Base-by-base conservation (phyloP, 805 yeast genomes). In the Cyberlindnera subsufficiens region DNA sequence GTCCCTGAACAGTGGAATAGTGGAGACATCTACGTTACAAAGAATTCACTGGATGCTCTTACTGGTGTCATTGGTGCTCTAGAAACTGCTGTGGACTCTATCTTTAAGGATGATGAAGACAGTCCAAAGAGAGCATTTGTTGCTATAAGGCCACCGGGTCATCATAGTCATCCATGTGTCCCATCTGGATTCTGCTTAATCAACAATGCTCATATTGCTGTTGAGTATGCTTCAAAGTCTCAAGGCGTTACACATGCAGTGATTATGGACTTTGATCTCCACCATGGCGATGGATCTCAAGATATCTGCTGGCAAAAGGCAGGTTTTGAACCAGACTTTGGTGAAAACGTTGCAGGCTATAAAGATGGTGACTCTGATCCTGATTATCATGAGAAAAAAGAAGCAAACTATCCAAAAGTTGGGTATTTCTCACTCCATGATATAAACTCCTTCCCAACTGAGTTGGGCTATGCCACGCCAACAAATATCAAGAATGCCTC, bases 281-380 rank as follows among this genome's bases (percentile, higher is more conserved):
- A 86, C 56, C 96, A 86, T 57, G 96, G 95, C 15, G 96, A 86
- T 61, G 96, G 96, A 13, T 75, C 86, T 6, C 95, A 87, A 54
- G 95, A 86, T 59, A 82, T 86, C 22, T 80, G 90, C 53, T 86
- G 90, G 89, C 81, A 78, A 53, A 69, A 86, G 49, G 85, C 85
- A 1, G 86, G 87, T 0, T 74, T 77, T 52, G 69, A 71, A 43
- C 68, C 71, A 25, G 77, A 73, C 35, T 67, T 64, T 40, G 75
- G 69, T 27, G 75, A 70, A 14, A 42, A 10, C 4, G 49, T 53
- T 13, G 57, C 53, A 10, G 57, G 57, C 3, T 54, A 53, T 42
- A 53, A 47, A 4, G 59, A 50, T 10, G 57, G 46, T 10, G 22
- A 34, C 4, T 51, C 53, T 6, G 66, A 61, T 27, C 50, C 47